These are phyloP conservation scores for Talaromyces nanjingensis DNA, from an alignment of 495 filamentous ascomycete genomes.

Conservation along the genomic window DNA sequence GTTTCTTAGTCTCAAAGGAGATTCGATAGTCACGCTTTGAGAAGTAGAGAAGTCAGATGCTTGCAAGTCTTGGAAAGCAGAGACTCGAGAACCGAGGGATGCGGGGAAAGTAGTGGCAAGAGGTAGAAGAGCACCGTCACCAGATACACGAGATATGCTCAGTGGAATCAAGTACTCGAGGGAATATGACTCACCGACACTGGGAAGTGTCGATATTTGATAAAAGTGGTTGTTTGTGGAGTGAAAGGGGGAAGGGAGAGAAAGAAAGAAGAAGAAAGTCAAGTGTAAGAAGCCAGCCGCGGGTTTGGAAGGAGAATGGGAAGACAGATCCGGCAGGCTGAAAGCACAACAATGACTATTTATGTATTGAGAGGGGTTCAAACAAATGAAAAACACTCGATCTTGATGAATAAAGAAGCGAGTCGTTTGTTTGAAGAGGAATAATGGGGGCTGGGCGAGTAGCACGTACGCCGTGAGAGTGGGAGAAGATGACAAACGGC, in stretches of 20 bases:
- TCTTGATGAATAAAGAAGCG: neutral
- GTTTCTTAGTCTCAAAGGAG: neutral
- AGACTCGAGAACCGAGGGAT: neutral
- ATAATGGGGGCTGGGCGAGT: neutral
- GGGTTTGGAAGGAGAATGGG: neutral
- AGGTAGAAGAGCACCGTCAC: neutral
- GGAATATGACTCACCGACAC: neutral
- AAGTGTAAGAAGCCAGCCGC: neutral
- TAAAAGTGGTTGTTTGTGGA: neutral
- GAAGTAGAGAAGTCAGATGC: neutral
- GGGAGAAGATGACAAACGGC: neutral
- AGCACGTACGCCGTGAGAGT: neutral
- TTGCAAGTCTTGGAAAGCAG: neutral
- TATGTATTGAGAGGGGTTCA: neutral
- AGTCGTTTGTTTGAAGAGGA: neutral
- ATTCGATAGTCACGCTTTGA: neutral
- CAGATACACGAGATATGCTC: neutral
- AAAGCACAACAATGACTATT: neutral
- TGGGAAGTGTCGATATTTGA: neutral
- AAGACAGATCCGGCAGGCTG: neutral
- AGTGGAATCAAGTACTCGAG: neutral
- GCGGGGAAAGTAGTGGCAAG: constrained; percentile 4
- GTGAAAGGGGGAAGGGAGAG: neutral
- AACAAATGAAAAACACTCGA: neutral
- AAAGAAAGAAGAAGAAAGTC: neutral